Base-by-base conservation (phyloP, 345 rosid genomes). In the Gossypium raimondii region DNA sequence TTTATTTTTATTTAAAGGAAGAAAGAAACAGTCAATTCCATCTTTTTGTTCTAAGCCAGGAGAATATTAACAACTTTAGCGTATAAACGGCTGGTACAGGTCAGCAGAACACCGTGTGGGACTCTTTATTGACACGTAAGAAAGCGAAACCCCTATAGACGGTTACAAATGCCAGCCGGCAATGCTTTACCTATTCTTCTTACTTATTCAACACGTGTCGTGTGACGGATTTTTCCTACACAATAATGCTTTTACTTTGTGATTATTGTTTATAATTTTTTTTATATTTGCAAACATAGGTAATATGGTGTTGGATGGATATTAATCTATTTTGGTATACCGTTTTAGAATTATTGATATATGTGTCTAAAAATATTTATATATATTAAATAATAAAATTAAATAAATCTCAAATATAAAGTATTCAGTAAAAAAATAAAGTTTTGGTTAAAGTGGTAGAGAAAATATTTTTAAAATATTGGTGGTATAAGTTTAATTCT, bases 131-230 rank as follows among this genome's bases (percentile, higher is more conserved):
- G 68, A 73, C 78, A 79, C 79, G 75, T 50, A 67, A 51, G 77
- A 62, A 29, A 14, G 1, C 3, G 2, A 18, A 24, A n/a, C 34
- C 16, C 18, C 13, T 22, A 9, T 45, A 48, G 17, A 47, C 29
- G 48, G 60, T 9, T 25, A 72, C 68, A 78, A 64, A 17, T 74
- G 78, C 73, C 51, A 82, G 75, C 75, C 45, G 20, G 44, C 66
- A 5, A 14, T 17, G 67, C 47, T 5, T 34, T 1, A 38, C 22
- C 47, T 59, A 43, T 18, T 11, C 48, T 38, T 20, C 50, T 18
- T 1, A 34, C 9, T 14, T 17, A 11, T 34, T 18, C 24, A 47
- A 29, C 50, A 56, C 27, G 43, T 43, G 50, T 65, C 69, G 18
- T 17, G 3, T 10, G 25, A 16, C 24, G 9, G 5, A 38, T 38